Percentiles rank a stretch among this genome's conserved stretches.
Evolutionary conservation across 176 grass and related monocot species (phyloP).

Genomic region (Echinochloa phyllopogon): DNA sequence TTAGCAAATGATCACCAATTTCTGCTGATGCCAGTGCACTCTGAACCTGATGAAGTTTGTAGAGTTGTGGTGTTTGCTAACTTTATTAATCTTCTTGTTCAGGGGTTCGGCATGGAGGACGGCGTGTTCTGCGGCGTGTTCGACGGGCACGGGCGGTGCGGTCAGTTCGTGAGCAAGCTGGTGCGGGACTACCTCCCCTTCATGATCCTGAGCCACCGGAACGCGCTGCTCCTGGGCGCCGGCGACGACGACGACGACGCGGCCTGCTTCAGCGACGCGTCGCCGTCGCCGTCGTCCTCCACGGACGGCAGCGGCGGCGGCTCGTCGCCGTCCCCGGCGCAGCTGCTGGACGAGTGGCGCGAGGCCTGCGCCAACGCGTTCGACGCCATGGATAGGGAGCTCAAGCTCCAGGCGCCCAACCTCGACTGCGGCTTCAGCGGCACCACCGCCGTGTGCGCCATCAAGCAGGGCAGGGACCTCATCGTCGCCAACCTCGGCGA

Average conservation of each 20-base stretch:
- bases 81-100: not conserved
- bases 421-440: conserved; percentile 78
- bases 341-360: conserved; percentile 84
- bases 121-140: conserved; percentile 94
- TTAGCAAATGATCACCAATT: not conserved
- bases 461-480: conserved; percentile 89
- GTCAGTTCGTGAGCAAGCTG: conserved; percentile 70
- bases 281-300: conserved; percentile 34
- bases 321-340: conserved; percentile 43
- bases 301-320: conserved; percentile 34
- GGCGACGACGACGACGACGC: conserved; percentile 13
- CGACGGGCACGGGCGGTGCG: conserved; percentile 86
- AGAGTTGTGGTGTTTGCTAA: not conserved
- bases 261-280: conserved; percentile 51
- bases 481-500: conserved; percentile 93
- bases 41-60: not conserved
- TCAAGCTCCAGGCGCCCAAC: conserved; percentile 52
- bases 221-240: conserved; percentile 49
- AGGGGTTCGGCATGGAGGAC: conserved; percentile 91
- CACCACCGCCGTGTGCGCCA: conserved; percentile 84
- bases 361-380: conserved; percentile 66
- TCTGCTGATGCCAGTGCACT: not conserved
- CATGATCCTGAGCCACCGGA: conserved; percentile 75
- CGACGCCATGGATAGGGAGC: conserved; percentile 82
- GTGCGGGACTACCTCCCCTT: conserved; percentile 83